phyloP scores from a whole-genome alignment of 108 stramenopile genomes.

The Stephanodiscus minutulus region DNA sequence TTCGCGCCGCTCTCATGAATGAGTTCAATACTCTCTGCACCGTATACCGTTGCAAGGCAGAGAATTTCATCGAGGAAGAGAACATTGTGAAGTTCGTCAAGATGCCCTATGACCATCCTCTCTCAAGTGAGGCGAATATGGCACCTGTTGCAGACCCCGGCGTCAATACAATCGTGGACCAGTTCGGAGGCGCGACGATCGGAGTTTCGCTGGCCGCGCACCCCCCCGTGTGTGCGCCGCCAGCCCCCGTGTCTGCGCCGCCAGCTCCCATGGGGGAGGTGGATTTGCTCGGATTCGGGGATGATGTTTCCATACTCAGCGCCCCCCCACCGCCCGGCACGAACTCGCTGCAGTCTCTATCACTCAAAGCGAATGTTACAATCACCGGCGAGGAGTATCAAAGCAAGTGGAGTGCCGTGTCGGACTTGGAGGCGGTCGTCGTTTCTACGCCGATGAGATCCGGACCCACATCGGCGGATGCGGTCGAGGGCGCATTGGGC shows the following conservation, averaged over 20 bases:
- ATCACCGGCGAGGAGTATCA: constrained; percentile 87
- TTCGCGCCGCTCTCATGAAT: constrained; percentile 82
- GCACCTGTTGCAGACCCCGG: constrained; percentile 41
- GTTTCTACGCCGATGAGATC: constrained; percentile 53
- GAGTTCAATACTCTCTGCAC: constrained; percentile 97
- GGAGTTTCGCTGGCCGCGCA: constrained; percentile 17
- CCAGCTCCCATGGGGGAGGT: constrained; percentile 31
- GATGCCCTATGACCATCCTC: constrained; percentile 78
- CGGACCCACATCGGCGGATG: constrained; percentile 58
- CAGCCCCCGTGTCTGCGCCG: constrained; percentile 4
- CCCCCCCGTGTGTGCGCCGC: constrained; percentile 10
- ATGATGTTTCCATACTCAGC: constrained; percentile 47
- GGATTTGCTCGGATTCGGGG: constrained; percentile 79
- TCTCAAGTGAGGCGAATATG: constrained; percentile 42
- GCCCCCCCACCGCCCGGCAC: constrained; percentile 43
- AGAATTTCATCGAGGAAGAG: constrained; percentile 89
- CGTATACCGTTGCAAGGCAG: constrained; percentile 89
- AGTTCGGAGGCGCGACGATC: constrained; percentile 26
- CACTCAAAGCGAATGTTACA: constrained; percentile 57
- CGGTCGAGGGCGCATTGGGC: constrained; percentile 65
- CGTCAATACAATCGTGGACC: constrained; percentile 42
- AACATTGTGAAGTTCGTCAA: constrained; percentile 76
- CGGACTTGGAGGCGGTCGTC: constrained; percentile 70
- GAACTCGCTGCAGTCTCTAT: constrained; percentile 40
- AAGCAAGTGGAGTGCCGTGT: constrained; percentile 76